phyloP scores from a whole-genome alignment of 768 basidiomycete species.

The Nidula microcarpa region DNA sequence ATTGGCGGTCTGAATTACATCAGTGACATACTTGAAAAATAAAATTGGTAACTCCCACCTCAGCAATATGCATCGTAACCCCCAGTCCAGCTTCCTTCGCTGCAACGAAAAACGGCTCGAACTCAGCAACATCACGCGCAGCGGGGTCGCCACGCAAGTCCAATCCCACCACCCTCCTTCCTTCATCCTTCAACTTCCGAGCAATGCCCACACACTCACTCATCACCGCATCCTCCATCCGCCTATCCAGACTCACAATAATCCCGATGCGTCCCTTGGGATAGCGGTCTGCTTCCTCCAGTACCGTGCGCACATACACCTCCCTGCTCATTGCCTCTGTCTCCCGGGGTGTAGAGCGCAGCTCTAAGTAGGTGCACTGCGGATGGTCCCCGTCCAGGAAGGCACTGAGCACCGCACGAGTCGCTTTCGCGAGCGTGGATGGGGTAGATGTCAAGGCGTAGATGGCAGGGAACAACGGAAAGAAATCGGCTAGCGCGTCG shows the following conservation, averaged over 20 bases:
- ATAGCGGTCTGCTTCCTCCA: constrained; percentile 63
- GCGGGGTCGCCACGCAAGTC: constrained; percentile 79
- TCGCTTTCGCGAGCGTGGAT: constrained; percentile 45
- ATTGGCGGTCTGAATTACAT: too few species aligned
- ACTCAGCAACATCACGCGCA: constrained; percentile 52
- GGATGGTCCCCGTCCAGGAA: constrained; percentile 53
- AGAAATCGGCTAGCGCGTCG: constrained; percentile 69
- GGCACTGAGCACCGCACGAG: constrained; percentile 59
- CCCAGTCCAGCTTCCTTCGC: constrained; percentile 62
- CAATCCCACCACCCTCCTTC: constrained; percentile 68
- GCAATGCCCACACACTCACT: constrained; percentile 59
- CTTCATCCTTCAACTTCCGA: constrained; percentile 46
- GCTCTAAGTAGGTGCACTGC: constrained; percentile 72
- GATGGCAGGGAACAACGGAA: constrained; percentile 71
- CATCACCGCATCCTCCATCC: constrained; percentile 51
- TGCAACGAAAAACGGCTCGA: constrained; percentile 46
- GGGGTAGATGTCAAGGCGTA: constrained; percentile 73
- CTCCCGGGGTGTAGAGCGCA: constrained; percentile 70
- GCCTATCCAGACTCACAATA: constrained; percentile 72
- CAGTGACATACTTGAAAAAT: too few species aligned
- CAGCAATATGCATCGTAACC: constrained; percentile 81
- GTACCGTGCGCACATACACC: constrained; percentile 62
- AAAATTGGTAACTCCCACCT: constrained; percentile 39
- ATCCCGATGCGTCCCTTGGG: constrained; percentile 46
- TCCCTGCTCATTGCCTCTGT: constrained; percentile 55